Percentiles rank a stretch among this genome's conserved stretches.
Conservation (phyloP, 2,329 filamentous ascomycete species). For the Neofusicoccum laricinum region DNA sequence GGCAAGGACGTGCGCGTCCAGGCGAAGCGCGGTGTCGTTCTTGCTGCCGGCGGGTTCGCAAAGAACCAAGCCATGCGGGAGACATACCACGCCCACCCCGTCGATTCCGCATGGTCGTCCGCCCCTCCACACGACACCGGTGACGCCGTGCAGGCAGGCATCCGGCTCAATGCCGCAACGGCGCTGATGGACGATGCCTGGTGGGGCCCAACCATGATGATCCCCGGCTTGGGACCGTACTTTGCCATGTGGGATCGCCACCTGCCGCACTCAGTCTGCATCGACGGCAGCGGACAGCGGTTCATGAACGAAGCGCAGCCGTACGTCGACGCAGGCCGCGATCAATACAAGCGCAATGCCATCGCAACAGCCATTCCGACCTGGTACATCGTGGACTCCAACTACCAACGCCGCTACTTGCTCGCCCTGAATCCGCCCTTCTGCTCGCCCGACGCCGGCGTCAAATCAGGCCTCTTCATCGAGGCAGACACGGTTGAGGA, state of each 20-base stretch:
- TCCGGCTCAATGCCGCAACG: conserved; percentile 29
- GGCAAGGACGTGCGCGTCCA: conserved; percentile 24
- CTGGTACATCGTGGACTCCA: conserved; percentile 32
- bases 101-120: conserved; percentile 27
- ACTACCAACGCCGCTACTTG: conserved; percentile 31
- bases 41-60: conserved; percentile 38
- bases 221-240: conserved; percentile 26
- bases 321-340: conserved; percentile 29
- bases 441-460: conserved; percentile 20
- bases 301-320: conserved; percentile 36
- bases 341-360: conserved; percentile 22
- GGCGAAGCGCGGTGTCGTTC: conserved; percentile 30
- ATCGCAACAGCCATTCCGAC: conserved; percentile 27
- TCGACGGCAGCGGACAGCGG: conserved; percentile 31
- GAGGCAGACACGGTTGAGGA: conserved; percentile 25
- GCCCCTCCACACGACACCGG: conserved; percentile 26
- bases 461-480: conserved; percentile 24
- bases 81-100: conserved; percentile 21
- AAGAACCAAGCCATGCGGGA: conserved; percentile 31
- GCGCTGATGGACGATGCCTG: conserved; percentile 35
- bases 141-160: conserved; percentile 28
- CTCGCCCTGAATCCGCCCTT: conserved; percentile 20
- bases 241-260: conserved; percentile 27
- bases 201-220: conserved; percentile 33
- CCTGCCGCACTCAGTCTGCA: conserved; percentile 35